phyloP scores from a whole-genome alignment of 345 rosid species.

The Ceriops tagal region DNA sequence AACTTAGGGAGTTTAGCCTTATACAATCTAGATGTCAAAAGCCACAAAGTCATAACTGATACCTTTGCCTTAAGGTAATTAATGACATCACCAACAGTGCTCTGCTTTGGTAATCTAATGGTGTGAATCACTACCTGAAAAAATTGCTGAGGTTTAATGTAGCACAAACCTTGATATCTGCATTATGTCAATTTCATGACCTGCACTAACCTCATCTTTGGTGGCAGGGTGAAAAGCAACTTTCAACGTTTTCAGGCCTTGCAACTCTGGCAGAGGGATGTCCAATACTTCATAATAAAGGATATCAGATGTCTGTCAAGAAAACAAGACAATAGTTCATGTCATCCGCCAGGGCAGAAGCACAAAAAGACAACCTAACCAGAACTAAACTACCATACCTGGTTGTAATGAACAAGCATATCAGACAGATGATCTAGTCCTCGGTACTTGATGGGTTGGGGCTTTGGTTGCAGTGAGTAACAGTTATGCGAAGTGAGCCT shows the following conservation, averaged over 20 bases:
- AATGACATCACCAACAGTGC: constrained; percentile 37
- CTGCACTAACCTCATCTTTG: constrained; percentile 24
- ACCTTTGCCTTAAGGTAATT: constrained; percentile 33
- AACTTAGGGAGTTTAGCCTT: too few species aligned
- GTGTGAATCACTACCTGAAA: constrained; percentile 43
- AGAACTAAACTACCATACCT: constrained; percentile 36
- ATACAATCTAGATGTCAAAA: neutral
- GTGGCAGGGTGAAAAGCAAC: constrained; percentile 26
- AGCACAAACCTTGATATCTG: constrained; percentile 11
- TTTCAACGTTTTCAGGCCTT: constrained; percentile 65
- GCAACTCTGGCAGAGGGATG: constrained; percentile 94
- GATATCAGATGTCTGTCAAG: constrained; percentile 70
- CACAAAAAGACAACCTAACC: neutral
- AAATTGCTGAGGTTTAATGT: constrained; percentile 9
- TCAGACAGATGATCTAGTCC: constrained; percentile 88
- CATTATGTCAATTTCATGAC: neutral
- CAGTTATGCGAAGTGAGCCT: constrained; percentile 98
- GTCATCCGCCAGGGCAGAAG: constrained; percentile 13
- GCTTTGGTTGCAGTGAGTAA: constrained; percentile 98
- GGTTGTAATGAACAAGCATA: constrained; percentile 90
- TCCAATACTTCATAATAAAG: constrained; percentile 92
- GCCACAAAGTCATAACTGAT: constrained; percentile 5
- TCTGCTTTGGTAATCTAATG: constrained; percentile 37
- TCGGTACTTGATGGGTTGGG: constrained; percentile 82
- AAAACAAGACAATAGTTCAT: constrained; percentile 1